Evolutionary conservation across 208 protist genomes (phyloP), one percentile per base, ranked within the genome.

Genomic region (Crithidia expoeki): DNA sequence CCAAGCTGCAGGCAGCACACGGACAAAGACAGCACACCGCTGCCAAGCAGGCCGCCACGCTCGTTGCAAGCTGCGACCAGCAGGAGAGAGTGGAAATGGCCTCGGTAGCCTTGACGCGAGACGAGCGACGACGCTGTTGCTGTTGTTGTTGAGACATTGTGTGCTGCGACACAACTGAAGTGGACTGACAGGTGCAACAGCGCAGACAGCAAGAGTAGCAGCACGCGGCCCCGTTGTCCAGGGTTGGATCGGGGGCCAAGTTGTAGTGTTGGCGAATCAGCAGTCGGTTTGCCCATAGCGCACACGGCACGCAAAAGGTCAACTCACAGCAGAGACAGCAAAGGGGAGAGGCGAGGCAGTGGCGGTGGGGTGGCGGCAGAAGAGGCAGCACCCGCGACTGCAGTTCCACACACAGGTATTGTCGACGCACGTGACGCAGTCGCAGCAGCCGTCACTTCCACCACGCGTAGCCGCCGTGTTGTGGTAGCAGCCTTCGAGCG

Each of bases 231-330:
- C 70, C 65, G 2, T 30, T 23, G 49, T 86, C 81, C 19, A 81
- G 21, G 30, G 55, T 58, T 0, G 46, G 27, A 52, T 88, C 76
- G 0, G 82, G 69, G 2, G 49, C 25, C 17, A 88, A 72, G 49
- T 76, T 69, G 62, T 88, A 88, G 63, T 88, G 82, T 60, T 78
- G 74, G 2, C 79, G 82, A 17, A 84, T 68, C 23, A 88, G 79
- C 32, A 82, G 68, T 12, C 82, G 82, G 59, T 84, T 88, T 7
- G 70, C 75, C 53, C 79, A 73, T 27, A 80, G 58, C n/a, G 82
- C 79, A 65, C 82, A 88, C 5, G 79, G 79, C 51, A 82, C 50
- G 57, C 79, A 84, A 61, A 46, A 84, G 51, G 74, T 80, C 61
- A 74, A 51, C 72, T 88, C 82, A 49, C 66, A 74, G 50, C 52